Evolutionary conservation across 345 rosid genomes (phyloP).

Genomic region (Rhizophora apiculata): DNA sequence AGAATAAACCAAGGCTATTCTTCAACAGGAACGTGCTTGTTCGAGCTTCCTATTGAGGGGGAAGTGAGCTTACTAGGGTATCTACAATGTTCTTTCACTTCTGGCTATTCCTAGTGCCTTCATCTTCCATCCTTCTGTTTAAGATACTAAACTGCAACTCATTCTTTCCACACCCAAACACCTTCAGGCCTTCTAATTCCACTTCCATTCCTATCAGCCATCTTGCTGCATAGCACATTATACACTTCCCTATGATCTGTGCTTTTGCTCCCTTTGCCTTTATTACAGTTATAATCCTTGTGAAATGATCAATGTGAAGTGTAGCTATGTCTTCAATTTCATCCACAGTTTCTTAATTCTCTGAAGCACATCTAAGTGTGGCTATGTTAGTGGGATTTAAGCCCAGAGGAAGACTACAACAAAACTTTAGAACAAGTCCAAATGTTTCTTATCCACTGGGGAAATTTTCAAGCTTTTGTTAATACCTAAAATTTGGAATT

Average conservation of each 20-base stretch:
- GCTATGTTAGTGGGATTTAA: constrained; percentile 59
- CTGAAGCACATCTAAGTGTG: constrained; percentile 40
- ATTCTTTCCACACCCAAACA: constrained; percentile 54
- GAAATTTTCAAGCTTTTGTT: constrained; percentile 65
- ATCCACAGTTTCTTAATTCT: constrained; percentile 26
- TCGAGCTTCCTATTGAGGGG: constrained; percentile 55
- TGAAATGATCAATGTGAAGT: constrained; percentile 61
- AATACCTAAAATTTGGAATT: constrained; percentile 44
- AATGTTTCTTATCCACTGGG: constrained; percentile 79
- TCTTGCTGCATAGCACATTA: constrained; percentile 57
- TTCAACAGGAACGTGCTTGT: constrained; percentile 74
- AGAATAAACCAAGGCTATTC: constrained; percentile 59
- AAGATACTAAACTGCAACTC: constrained; percentile 56
- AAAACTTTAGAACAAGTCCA: constrained; percentile 60
- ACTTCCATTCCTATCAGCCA: constrained; percentile 51
- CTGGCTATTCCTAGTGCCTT: constrained; percentile 33
- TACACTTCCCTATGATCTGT: constrained; percentile 52
- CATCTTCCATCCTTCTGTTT: constrained; percentile 35
- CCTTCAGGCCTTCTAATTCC: constrained; percentile 59
- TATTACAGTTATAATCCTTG: constrained; percentile 59
- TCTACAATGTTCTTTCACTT: constrained; percentile 59
- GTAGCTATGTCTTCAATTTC: constrained; percentile 48
- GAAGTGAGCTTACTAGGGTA: constrained; percentile 66
- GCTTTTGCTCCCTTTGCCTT: constrained; percentile 54
- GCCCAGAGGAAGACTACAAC: constrained; percentile 62